Evolutionary conservation across 352 stramenopile species (phyloP).

Genomic region (Aphanomyces cochlioides): DNA sequence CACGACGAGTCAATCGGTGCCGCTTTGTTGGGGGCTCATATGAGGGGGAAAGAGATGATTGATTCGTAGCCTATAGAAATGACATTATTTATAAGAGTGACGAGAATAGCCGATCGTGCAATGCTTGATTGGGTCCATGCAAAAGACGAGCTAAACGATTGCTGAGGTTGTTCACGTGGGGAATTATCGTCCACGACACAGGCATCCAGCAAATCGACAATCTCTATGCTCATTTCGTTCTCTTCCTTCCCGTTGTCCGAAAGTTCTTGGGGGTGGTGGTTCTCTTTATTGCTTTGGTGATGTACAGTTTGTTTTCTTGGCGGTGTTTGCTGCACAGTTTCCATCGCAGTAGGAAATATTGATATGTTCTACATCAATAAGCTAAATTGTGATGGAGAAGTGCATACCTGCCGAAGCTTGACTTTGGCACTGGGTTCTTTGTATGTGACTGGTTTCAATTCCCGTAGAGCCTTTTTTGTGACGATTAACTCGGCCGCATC

Average conservation of each 20-base stretch:
- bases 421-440: not conserved
- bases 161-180: not conserved
- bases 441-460: not conserved
- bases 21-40: conserved; percentile 4
- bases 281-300: not conserved
- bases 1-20: not conserved
- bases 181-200: not conserved
- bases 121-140: too few species aligned
- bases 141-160: too few species aligned
- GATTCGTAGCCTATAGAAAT: not conserved
- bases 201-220: not conserved
- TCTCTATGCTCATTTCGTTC: not conserved
- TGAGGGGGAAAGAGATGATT: not conserved
- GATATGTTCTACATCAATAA: not conserved
- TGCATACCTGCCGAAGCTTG: conserved; percentile 10
- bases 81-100: too few species aligned
- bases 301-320: conserved; percentile 5
- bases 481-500: not conserved
- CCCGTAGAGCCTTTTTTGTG: not conserved
- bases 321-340: conserved; percentile 8
- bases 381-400: not conserved
- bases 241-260: not conserved
- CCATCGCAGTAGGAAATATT: not conserved
- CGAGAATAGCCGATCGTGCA: too few species aligned
- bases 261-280: not conserved